Conservation (phyloP, 192 early-diverging fungal genomes). For the Coemansia sp. region DNA sequence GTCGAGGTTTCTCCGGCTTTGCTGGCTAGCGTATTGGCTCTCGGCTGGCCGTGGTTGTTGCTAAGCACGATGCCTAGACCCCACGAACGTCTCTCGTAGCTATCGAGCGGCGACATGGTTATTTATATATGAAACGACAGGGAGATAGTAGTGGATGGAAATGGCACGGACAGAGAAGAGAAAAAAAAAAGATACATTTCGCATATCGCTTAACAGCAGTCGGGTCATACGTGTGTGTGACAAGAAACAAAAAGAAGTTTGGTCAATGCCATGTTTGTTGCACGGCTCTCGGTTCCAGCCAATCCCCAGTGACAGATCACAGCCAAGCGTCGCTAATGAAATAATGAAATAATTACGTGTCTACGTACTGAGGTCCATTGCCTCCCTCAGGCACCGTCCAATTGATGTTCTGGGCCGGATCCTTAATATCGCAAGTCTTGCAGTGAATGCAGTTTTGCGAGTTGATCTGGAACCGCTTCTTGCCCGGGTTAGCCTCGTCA, state of each 20-base stretch:
- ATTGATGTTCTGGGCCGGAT: constrained; percentile 98
- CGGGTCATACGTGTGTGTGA: not conserved
- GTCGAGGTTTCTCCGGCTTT: not conserved
- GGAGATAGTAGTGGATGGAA: not conserved
- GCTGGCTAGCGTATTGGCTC: not conserved
- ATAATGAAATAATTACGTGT: constrained; percentile 53
- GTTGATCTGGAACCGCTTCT: constrained; percentile 97
- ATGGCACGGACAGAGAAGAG: not conserved
- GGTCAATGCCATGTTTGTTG: not conserved
- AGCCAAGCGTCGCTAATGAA: not conserved
- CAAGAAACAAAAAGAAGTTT: not conserved
- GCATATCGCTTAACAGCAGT: not conserved
- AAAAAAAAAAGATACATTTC: not conserved
- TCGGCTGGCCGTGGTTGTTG: constrained; percentile 10
- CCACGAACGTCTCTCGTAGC: constrained; percentile 25
- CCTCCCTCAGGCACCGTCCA: constrained; percentile 96
- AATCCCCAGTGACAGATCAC: not conserved
- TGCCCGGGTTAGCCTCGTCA: constrained; percentile 82
- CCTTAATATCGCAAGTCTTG: constrained; percentile 99
- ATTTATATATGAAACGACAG: not conserved
- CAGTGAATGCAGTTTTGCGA: constrained; percentile 98
- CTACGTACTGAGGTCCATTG: constrained; percentile 79
- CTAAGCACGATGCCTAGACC: constrained; percentile 44
- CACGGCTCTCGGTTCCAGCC: constrained; percentile 2
- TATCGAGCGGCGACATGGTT: not conserved